A percentile compares a stretch with the other conserved stretches of the same genome.
These are phyloP conservation scores for Cyclotella baltica DNA, from an alignment of 108 stramenopile species.

Conservation along the genomic window DNA sequence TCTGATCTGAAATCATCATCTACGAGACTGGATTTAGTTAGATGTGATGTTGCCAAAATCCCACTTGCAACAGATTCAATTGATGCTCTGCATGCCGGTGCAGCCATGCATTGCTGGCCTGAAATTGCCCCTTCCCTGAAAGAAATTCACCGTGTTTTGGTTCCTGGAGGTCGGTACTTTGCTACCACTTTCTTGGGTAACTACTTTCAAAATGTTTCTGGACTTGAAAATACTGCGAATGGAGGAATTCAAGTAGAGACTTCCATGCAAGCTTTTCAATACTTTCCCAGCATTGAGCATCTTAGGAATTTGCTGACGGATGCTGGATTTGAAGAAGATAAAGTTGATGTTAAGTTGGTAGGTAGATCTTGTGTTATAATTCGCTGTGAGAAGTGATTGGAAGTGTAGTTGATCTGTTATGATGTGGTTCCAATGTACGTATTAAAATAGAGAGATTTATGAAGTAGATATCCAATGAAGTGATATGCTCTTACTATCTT, in stretches of 20 bases:
- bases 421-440: too few species aligned
- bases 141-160: constrained; percentile 91
- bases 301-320: constrained; percentile 62
- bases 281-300: constrained; percentile 73
- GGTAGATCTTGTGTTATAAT: constrained; percentile 81
- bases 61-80: constrained; percentile 79
- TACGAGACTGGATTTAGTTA: constrained; percentile 81
- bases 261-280: constrained; percentile 82
- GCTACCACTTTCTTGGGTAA: constrained; percentile 91
- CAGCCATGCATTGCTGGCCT: constrained; percentile 98
- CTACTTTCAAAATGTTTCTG: constrained; percentile 67
- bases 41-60: constrained; percentile 90
- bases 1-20: constrained; percentile 47
- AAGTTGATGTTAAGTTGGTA: constrained; percentile 74
- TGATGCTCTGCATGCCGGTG: constrained; percentile 92
- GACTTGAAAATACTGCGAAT: constrained; percentile 40
- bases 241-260: constrained; percentile 41
- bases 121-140: constrained; percentile 76
- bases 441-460: too few species aligned
- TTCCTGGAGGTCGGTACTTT: constrained; percentile 94
- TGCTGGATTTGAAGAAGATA: constrained; percentile 80
- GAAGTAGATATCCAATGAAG: too few species aligned
- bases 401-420: background rate
- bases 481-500: too few species aligned
- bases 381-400: constrained; percentile 72